These are phyloP conservation scores for Coelastrella sp. DNA, from an alignment of 139 green algal genomes.

Conservation along the genomic window DNA sequence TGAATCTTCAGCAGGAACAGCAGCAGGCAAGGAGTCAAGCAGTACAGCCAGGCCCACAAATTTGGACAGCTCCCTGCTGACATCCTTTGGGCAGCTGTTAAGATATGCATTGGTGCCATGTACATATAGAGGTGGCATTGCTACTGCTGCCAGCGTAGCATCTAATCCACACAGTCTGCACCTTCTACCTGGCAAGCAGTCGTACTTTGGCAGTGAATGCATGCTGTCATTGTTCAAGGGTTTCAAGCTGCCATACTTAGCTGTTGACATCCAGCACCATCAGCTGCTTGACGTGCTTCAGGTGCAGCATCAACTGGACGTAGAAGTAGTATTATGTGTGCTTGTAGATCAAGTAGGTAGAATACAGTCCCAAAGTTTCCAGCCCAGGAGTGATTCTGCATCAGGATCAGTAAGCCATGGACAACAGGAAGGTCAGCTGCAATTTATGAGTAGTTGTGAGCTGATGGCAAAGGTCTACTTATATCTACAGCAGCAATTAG, in stretches of 20 bases:
- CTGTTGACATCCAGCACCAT: not conserved
- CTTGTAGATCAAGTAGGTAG: not conserved
- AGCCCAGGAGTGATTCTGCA: not conserved
- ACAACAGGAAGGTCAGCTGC: not conserved
- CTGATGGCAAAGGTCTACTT: not conserved
- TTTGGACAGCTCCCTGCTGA: not conserved
- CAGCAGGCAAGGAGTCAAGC: too few species aligned
- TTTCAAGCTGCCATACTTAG: conserved; percentile 9
- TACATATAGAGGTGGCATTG: not conserved
- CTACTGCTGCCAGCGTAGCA: too few species aligned
- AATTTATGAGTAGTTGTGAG: not conserved
- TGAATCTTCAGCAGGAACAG: too few species aligned
- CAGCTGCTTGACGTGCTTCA: conserved; percentile 1
- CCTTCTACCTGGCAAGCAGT: not conserved
- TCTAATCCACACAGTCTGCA: too few species aligned
- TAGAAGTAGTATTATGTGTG: not conserved
- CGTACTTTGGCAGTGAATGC: not conserved
- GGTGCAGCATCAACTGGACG: not conserved
- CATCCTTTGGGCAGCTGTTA: conserved; percentile 1
- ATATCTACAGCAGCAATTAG: conserved; percentile 6
- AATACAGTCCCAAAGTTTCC: too few species aligned
- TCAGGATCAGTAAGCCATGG: not conserved
- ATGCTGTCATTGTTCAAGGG: not conserved
- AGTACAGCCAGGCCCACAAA: not conserved
- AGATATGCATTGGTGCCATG: not conserved